phyloP scores from a whole-genome alignment of 345 rosid genomes.

The Eucalyptus pauciflora region DNA sequence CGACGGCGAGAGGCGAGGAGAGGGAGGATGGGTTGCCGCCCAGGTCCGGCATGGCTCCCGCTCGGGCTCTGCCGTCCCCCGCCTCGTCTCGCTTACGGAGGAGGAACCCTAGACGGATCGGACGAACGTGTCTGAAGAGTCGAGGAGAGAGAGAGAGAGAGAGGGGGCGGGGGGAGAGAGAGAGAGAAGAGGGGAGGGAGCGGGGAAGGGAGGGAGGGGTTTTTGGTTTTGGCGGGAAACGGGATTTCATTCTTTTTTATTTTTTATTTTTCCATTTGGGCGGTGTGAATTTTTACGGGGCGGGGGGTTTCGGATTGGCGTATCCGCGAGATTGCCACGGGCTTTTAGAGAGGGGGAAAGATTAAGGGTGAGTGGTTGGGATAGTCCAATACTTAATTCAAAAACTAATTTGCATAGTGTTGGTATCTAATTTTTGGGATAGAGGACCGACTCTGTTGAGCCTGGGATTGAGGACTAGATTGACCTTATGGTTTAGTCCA shows the following conservation, averaged over 20 bases:
- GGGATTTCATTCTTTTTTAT: not conserved
- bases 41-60: slow-evolving; percentile 26
- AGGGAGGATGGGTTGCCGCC: slow-evolving; percentile 10
- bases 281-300: not conserved
- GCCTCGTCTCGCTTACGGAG: not conserved
- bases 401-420: rapidly evolving
- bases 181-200: not conserved
- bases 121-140: not conserved
- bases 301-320: not conserved
- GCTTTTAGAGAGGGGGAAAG: not conserved
- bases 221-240: slow-evolving; percentile 20
- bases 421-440: no score
- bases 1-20: slow-evolving; percentile 10
- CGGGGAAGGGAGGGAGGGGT: not conserved
- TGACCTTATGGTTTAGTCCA: rapidly evolving
- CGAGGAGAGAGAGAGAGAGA: not conserved
- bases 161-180: not conserved
- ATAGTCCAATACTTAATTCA: rapidly evolving
- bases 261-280: not conserved
- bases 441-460: rapidly evolving
- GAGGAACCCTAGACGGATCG: not conserved
- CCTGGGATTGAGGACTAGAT: rapidly evolving
- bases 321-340: not conserved
- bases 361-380: no score
- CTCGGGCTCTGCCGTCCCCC: not conserved